Evolutionary conservation across 2,329 filamentous ascomycete genomes (phyloP), one percentile per base, ranked within the genome.

Genomic region (Pseudocercospora eumusae): DNA sequence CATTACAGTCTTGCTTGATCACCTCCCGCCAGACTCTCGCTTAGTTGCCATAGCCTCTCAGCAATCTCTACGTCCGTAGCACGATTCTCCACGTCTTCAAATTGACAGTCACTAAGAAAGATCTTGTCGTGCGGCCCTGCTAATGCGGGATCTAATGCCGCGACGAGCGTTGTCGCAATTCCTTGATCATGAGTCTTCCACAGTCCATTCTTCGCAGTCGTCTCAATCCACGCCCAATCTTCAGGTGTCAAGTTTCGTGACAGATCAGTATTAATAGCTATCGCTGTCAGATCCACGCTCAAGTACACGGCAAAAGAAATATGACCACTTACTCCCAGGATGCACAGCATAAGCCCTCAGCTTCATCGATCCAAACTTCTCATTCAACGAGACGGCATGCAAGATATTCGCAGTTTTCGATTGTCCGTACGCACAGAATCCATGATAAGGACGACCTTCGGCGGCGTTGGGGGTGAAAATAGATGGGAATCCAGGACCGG

Each of bases 381-480:
- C 67, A 28, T 75, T 77, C 27, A 81, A 70, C 0, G 71, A 75
- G 1, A 78, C 65, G 1, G 77, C 73, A 64, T 78, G 78, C 36
- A 82, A 67, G 52, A 82, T 76, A 57, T 80, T 80, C 20, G 79
- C 80, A 3, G 77, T 78, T 72, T 83, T 83, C 45, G 72, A 71
- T 59, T 81, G 78, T 4, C 76, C 78, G 67, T 82, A 82, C 3
- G 75, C 75, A 8, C 67, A 65, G 68, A 77, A 78, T 27, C 68
- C 70, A 40, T 63, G 68, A 67, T 79, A 80, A 1, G 71, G 78
- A 33, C 66, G 55, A 1, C 64, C 66, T 18, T 50, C 54, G 9
- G 27, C 55, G 10, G 31, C 23, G 61, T 63, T 54, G 36, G 64
- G 59, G 20, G 55, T 59, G 36, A 65, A 50, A 5, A 40, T 44